Percentiles rank a stretch among this genome's conserved stretches.
phyloP scores from a whole-genome alignment of 768 basidiomycete species.

The Leccinum fibrillosum region DNA sequence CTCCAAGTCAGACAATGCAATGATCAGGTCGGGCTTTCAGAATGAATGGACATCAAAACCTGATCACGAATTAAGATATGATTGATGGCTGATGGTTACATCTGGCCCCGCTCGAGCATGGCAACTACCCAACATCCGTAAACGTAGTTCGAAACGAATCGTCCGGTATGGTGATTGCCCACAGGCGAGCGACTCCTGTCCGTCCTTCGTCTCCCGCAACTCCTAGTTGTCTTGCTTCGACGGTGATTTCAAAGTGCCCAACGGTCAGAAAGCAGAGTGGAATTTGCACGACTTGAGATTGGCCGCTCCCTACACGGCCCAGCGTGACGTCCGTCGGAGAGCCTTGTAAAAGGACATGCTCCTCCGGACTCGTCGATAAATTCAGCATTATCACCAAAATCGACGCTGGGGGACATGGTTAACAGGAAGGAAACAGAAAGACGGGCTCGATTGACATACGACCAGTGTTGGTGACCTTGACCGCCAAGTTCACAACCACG shows the following conservation, averaged over 20 bases:
- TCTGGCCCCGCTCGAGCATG: background rate
- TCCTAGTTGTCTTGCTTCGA: slow-evolving; percentile 33
- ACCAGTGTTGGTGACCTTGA: slow-evolving; percentile 60
- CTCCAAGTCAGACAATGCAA: background rate
- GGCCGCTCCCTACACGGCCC: slow-evolving; percentile 57
- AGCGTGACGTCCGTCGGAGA: slow-evolving; percentile 56
- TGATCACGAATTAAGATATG: background rate
- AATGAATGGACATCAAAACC: background rate
- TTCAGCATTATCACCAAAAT: slow-evolving; percentile 52
- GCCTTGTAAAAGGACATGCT: slow-evolving; percentile 72
- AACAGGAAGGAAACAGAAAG: background rate
- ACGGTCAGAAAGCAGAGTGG: slow-evolving; percentile 71
- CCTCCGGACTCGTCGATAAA: slow-evolving; percentile 52
- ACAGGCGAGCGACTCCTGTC: slow-evolving; percentile 22
- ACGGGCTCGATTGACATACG: slow-evolving; percentile 42
- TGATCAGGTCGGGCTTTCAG: background rate
- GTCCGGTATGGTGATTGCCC: slow-evolving; percentile 13
- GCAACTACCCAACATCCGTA: background rate
- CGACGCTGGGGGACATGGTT: slow-evolving; percentile 39
- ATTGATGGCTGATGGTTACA: background rate
- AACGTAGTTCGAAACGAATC: background rate
- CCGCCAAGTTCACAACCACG: slow-evolving; percentile 60
- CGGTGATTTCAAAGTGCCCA: slow-evolving; percentile 56
- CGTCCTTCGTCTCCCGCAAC: slow-evolving; percentile 8
- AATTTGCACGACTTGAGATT: slow-evolving; percentile 47